Percentiles rank a stretch among this genome's conserved stretches.
Evolutionary conservation across 1,139 yeast genomes (phyloP).

Genomic region (Hansenula lynferdii): DNA sequence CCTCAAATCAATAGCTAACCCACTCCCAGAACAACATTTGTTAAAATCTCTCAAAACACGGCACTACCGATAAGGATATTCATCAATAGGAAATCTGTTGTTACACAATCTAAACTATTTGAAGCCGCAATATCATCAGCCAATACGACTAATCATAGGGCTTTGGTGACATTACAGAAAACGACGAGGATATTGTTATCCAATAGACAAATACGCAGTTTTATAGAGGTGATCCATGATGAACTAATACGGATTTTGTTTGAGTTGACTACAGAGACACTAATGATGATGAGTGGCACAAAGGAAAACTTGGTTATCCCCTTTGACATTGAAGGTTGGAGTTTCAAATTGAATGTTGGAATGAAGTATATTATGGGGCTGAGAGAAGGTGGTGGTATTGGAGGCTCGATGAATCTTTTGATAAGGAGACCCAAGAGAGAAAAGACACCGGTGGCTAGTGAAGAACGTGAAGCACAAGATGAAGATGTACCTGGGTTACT

Average conservation of each 20-base stretch:
- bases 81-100: conserved; percentile 13
- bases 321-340: conserved; percentile 14
- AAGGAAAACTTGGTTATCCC: conserved; percentile 7
- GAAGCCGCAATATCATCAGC: conserved; percentile 17
- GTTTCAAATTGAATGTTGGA: conserved; percentile 4
- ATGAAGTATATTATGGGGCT: conserved; percentile 7
- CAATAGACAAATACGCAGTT: conserved; percentile 2
- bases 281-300: neutral
- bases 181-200: conserved; percentile 8
- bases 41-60: conserved; percentile 7
- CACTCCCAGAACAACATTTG: conserved; percentile 10
- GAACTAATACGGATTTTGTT: neutral
- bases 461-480: conserved; percentile 1
- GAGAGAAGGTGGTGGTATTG: conserved; percentile 4
- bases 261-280: neutral
- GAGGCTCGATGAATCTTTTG: conserved; percentile 8
- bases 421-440: conserved; percentile 9
- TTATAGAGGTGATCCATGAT: neutral
- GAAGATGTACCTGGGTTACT: neutral
- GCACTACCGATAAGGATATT: conserved; percentile 14
- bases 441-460: neutral
- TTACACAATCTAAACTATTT: conserved; percentile 8
- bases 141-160: conserved; percentile 13
- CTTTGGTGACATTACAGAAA: conserved; percentile 5
- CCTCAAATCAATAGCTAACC: neutral